phyloP scores from a whole-genome alignment of 495 filamentous ascomycete species.

The Sporormia fimetaria region DNA sequence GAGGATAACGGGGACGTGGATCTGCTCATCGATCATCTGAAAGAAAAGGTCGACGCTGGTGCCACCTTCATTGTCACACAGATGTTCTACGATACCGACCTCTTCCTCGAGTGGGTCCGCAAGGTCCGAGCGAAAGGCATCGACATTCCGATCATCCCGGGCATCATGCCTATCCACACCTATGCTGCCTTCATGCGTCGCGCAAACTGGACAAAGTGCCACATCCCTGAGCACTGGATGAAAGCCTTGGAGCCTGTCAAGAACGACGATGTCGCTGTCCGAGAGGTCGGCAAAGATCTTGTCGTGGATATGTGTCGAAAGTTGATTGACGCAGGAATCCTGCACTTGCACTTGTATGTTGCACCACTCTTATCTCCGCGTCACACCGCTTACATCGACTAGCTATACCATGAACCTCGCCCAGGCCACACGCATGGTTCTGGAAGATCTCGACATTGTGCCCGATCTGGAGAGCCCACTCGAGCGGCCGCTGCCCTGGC shows the following conservation, averaged over 20 bases:
- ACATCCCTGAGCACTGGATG: conserved; percentile 70
- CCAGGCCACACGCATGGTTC: conserved; percentile 82
- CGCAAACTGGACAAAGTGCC: conserved; percentile 76
- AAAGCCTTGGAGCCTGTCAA: conserved; percentile 81
- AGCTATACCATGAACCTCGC: conserved; percentile 99
- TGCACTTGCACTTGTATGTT: conserved; percentile 78
- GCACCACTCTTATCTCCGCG: not conserved
- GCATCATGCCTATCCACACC: conserved; percentile 98
- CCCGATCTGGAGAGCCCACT: conserved; percentile 65
- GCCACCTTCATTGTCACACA: conserved; percentile 91
- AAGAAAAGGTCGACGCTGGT: conserved; percentile 95
- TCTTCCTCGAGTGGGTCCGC: conserved; percentile 80
- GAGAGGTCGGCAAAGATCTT: conserved; percentile 77
- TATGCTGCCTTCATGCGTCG: conserved; percentile 84
- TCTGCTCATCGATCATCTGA: conserved; percentile 77
- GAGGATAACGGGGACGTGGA: conserved; percentile 86
- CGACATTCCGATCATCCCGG: conserved; percentile 81
- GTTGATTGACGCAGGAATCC: conserved; percentile 68
- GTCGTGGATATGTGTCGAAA: conserved; percentile 88
- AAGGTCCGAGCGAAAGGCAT: conserved; percentile 79
- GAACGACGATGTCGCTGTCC: conserved; percentile 86
- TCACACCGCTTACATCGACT: conserved; percentile 1
- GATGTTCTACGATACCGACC: conserved; percentile 98
- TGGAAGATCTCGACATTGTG: conserved; percentile 74
- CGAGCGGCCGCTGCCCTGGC: conserved; percentile 84